A percentile compares a stretch with the other conserved stretches of the same genome.
These are phyloP conservation scores for Suillus cothurnatus DNA, from an alignment of 768 basidiomycete species.

Conservation along the genomic window DNA sequence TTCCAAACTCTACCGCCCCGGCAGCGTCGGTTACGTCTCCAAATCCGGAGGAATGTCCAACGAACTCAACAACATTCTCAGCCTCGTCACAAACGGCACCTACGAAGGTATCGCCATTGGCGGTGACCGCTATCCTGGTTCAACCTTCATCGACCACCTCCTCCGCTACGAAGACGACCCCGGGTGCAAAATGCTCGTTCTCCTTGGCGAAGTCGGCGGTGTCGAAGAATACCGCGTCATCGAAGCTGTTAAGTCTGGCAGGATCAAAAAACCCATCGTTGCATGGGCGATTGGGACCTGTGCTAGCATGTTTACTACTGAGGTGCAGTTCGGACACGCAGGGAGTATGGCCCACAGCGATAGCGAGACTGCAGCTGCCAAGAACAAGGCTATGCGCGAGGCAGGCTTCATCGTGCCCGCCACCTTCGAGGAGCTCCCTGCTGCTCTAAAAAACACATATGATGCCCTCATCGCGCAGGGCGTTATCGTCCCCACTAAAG, in stretches of 20 bases:
- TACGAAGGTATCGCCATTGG: slow-evolving; percentile 99
- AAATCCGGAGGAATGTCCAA: slow-evolving; percentile 99
- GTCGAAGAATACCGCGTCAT: slow-evolving; percentile 99
- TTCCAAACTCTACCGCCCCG: slow-evolving; percentile 97
- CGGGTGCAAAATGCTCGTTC: slow-evolving; percentile 98
- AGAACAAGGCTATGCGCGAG: slow-evolving; percentile 89
- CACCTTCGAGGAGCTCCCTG: slow-evolving; percentile 95
- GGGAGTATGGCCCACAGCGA: no score
- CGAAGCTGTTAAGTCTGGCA: slow-evolving; percentile 90
- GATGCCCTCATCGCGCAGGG: slow-evolving; percentile 75
- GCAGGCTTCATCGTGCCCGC: slow-evolving; percentile 97
- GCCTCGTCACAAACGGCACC: slow-evolving; percentile 93
- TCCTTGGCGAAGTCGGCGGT: slow-evolving; percentile 98
- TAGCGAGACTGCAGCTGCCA: no score
- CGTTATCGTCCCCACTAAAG: slow-evolving; percentile 64
- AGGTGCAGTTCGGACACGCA: slow-evolving; percentile 99
- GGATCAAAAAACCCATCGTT: slow-evolving; percentile 97
- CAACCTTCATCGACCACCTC: slow-evolving; percentile 98
- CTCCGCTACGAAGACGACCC: slow-evolving; percentile 97
- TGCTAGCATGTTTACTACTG: slow-evolving; percentile 99
- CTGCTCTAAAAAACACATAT: slow-evolving; percentile 73
- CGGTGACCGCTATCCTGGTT: slow-evolving; percentile 98
- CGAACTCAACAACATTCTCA: slow-evolving; percentile 99
- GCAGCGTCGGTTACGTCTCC: slow-evolving; percentile 97
- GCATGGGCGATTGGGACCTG: slow-evolving; percentile 99